Evolutionary conservation across 1,139 yeast species (phyloP).

Genomic region (Candida glucosophila): DNA sequence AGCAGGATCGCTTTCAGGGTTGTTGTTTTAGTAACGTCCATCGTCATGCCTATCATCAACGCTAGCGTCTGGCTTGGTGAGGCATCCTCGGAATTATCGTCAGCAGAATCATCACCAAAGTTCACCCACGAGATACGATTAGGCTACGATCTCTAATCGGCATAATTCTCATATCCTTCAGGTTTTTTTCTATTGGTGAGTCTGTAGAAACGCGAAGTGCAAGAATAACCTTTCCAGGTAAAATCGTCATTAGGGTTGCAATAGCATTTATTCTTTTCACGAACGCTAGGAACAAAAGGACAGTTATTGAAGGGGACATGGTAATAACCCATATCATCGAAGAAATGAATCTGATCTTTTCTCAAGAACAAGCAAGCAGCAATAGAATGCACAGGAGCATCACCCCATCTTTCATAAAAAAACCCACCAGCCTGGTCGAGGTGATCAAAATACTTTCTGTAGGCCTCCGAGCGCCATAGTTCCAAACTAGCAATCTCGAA

Average conservation of each 20-base stretch:
- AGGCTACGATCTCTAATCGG: constrained; percentile 11
- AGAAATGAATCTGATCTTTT: constrained; percentile 61
- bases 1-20: too few species aligned
- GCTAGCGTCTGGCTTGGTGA: too few species aligned
- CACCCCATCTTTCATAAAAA: constrained; percentile 91
- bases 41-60: too few species aligned
- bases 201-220: constrained; percentile 67
- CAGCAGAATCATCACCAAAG: too few species aligned
- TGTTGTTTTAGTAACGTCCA: too few species aligned
- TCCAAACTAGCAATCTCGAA: constrained; percentile 72
- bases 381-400: constrained; percentile 84
- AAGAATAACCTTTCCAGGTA: constrained; percentile 81
- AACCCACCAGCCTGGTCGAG: constrained; percentile 79
- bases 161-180: constrained; percentile 63
- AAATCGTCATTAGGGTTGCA: constrained; percentile 73
- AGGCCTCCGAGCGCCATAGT: constrained; percentile 69
- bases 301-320: constrained; percentile 76
- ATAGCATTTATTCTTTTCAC: constrained; percentile 50
- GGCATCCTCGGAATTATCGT: too few species aligned
- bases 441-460: constrained; percentile 56
- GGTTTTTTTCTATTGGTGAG: constrained; percentile 60
- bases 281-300: constrained; percentile 54
- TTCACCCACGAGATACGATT: too few species aligned
- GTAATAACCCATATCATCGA: constrained; percentile 76
- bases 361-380: constrained; percentile 74